A percentile compares a stretch with the other conserved stretches of the same genome.
Conservation (phyloP, 495 filamentous ascomycete genomes). For the Penicillium samsonianum region DNA sequence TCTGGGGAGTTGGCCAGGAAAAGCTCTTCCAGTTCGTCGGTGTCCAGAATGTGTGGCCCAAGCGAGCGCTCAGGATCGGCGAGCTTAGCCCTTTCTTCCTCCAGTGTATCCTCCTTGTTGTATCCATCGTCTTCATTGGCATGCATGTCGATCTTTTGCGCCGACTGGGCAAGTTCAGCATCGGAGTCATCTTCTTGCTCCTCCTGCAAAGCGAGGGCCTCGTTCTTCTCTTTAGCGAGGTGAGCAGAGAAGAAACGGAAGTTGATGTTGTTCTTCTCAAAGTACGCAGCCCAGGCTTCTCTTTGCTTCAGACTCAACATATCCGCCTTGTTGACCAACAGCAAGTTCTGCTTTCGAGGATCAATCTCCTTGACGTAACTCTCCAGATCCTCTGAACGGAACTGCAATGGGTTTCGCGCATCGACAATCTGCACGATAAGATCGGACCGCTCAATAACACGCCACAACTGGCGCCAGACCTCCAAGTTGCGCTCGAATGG, state of each 20-base stretch:
- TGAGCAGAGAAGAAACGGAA: constrained; percentile 96
- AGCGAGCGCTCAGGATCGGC: constrained; percentile 40
- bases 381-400: constrained; percentile 92
- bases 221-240: constrained; percentile 84
- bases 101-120: constrained; percentile 25
- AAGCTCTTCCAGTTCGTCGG: constrained; percentile 87
- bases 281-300: constrained; percentile 84
- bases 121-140: constrained; percentile 38
- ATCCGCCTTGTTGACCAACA: constrained; percentile 98
- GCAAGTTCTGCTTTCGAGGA: constrained; percentile 81
- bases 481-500: constrained; percentile 98
- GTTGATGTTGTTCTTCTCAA: constrained; percentile 75
- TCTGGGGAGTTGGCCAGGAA: constrained; percentile 76
- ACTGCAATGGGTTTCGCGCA: constrained; percentile 90
- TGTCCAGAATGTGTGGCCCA: constrained; percentile 77
- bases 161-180: constrained; percentile 40
- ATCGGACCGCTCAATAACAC: constrained; percentile 96
- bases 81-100: constrained; percentile 27
- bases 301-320: constrained; percentile 94
- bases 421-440: constrained; percentile 98
- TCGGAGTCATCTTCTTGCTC: constrained; percentile 47
- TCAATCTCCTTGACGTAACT: constrained; percentile 92
- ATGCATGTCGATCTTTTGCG: constrained; percentile 41
- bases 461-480: constrained; percentile 98
- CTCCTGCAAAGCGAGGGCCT: constrained; percentile 57